A percentile compares a stretch with the other conserved stretches of the same genome.
phyloP scores from a whole-genome alignment of 192 early-diverging fungal genomes.

The Linnemannia exigua region DNA sequence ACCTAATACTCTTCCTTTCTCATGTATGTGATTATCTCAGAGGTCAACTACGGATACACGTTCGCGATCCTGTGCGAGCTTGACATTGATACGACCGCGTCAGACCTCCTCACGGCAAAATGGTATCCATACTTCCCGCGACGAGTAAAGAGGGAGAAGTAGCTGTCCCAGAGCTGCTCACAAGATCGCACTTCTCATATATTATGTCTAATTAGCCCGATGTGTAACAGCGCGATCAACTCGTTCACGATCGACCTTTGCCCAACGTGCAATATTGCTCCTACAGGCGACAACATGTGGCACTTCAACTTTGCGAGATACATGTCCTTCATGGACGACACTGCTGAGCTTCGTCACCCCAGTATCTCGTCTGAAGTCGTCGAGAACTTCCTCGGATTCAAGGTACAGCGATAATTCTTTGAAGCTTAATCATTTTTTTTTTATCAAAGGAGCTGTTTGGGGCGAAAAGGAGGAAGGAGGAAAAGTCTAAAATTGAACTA shows the following conservation, averaged over 20 bases:
- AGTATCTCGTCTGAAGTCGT: slow-evolving; percentile 19
- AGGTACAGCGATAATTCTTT: slow-evolving; percentile 7
- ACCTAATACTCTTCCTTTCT: too few species aligned
- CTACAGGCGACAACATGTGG: slow-evolving; percentile 28
- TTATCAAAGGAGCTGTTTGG: too few species aligned
- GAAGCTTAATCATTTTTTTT: not conserved
- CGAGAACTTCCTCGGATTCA: slow-evolving; percentile 15
- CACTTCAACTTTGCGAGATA: slow-evolving; percentile 19
- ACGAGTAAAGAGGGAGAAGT: not conserved
- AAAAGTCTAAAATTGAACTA: not conserved
- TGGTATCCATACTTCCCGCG: too few species aligned
- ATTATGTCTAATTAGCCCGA: slow-evolving; percentile 6
- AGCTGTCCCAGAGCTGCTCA: not conserved
- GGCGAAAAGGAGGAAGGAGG: too few species aligned
- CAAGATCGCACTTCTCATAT: not conserved
- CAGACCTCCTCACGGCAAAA: slow-evolving; percentile 35
- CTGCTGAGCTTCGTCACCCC: slow-evolving; percentile 42
- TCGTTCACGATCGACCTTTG: slow-evolving; percentile 46
- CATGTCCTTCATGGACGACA: slow-evolving; percentile 48
- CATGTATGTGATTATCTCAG: not conserved
- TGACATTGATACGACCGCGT: slow-evolving; percentile 29
- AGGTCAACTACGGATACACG: slow-evolving; percentile 21
- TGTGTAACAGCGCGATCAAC: slow-evolving; percentile 20
- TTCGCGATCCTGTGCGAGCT: slow-evolving; percentile 32
- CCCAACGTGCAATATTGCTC: slow-evolving; percentile 8